Evolutionary conservation across 2,329 filamentous ascomycete species (phyloP).

Genomic region (Ilyonectria destructans): DNA sequence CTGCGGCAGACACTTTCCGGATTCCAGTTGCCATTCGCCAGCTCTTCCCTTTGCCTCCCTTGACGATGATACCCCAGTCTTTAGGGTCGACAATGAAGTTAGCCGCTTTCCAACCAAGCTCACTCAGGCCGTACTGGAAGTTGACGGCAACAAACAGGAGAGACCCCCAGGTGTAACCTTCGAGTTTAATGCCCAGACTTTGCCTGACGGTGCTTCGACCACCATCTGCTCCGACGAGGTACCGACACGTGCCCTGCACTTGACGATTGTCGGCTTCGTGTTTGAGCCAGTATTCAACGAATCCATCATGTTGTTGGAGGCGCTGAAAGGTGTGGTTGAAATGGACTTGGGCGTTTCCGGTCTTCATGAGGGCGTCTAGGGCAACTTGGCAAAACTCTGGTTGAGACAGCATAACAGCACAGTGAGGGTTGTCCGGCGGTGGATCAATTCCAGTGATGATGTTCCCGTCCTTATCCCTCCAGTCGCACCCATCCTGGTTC

Average conservation of each 20-base stretch:
- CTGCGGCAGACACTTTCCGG: background rate
- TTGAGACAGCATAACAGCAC: slow-evolving; percentile 1
- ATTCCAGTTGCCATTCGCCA: slow-evolving; percentile 10
- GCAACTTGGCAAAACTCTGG: slow-evolving; percentile 8
- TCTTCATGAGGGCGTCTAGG: background rate
- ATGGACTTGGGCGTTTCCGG: slow-evolving; percentile 4
- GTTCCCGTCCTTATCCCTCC: slow-evolving; percentile 14
- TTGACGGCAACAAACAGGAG: slow-evolving; percentile 1
- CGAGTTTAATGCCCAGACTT: slow-evolving; percentile 6
- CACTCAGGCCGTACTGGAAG: background rate
- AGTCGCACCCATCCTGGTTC: slow-evolving; percentile 6
- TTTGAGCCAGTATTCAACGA: background rate
- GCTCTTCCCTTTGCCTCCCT: slow-evolving; percentile 5
- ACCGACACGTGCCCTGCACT: background rate
- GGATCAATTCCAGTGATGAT: background rate
- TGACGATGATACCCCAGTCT: slow-evolving; percentile 6
- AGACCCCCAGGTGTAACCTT: slow-evolving; percentile 10
- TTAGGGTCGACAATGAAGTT: slow-evolving; percentile 10
- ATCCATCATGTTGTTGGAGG: slow-evolving; percentile 2
- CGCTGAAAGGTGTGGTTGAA: slow-evolving; percentile 10
- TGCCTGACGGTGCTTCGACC: slow-evolving; percentile 9
- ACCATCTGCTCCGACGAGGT: slow-evolving; percentile 8
- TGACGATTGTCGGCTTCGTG: background rate
- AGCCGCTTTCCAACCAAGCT: slow-evolving; percentile 6
- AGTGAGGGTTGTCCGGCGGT: slow-evolving; percentile 4